A percentile compares a stretch with the other conserved stretches of the same genome.
These are phyloP conservation scores for Aspergillus pseudoterreus DNA, from an alignment of 2,329 filamentous ascomycete species.

Conservation along the genomic window DNA sequence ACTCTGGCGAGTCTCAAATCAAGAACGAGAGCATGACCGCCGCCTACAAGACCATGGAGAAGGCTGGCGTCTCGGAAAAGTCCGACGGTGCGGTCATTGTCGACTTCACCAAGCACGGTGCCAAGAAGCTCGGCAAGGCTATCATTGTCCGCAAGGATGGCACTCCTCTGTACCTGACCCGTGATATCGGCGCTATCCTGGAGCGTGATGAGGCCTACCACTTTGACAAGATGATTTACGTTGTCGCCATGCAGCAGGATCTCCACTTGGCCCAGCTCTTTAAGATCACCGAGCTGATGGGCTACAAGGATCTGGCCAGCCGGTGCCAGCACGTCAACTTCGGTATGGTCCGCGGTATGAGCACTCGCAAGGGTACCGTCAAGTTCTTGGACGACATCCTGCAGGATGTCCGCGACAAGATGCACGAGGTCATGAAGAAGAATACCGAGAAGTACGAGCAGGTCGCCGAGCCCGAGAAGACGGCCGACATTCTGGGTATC, in stretches of 20 bases:
- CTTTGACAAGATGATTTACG: slow-evolving; percentile 67
- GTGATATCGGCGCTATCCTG: slow-evolving; percentile 64
- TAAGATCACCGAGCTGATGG: slow-evolving; percentile 62
- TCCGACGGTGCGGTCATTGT: slow-evolving; percentile 65
- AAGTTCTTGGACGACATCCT: slow-evolving; percentile 73
- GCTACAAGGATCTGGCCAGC: slow-evolving; percentile 55
- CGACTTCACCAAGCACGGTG: slow-evolving; percentile 65
- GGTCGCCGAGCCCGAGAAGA: slow-evolving; percentile 75
- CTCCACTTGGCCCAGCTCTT: slow-evolving; percentile 63
- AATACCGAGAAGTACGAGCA: slow-evolving; percentile 89
- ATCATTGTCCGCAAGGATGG: slow-evolving; percentile 66
- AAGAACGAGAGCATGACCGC: slow-evolving; percentile 59
- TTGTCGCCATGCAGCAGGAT: slow-evolving; percentile 62
- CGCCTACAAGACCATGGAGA: slow-evolving; percentile 57
- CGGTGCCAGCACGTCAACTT: slow-evolving; percentile 64
- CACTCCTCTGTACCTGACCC: slow-evolving; percentile 64
- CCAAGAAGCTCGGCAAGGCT: slow-evolving; percentile 65
- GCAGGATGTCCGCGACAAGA: slow-evolving; percentile 79
- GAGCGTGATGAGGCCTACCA: slow-evolving; percentile 60
- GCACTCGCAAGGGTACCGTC: slow-evolving; percentile 65
- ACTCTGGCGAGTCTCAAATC: slow-evolving; percentile 67
- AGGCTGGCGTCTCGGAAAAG: slow-evolving; percentile 59
- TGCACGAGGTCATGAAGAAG: slow-evolving; percentile 95
- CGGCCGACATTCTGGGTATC: slow-evolving; percentile 86
- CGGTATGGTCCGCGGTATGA: slow-evolving; percentile 65